Evolutionary conservation across 306 rosid species (phyloP).

Genomic region (Hippophae gyantsensis): DNA sequence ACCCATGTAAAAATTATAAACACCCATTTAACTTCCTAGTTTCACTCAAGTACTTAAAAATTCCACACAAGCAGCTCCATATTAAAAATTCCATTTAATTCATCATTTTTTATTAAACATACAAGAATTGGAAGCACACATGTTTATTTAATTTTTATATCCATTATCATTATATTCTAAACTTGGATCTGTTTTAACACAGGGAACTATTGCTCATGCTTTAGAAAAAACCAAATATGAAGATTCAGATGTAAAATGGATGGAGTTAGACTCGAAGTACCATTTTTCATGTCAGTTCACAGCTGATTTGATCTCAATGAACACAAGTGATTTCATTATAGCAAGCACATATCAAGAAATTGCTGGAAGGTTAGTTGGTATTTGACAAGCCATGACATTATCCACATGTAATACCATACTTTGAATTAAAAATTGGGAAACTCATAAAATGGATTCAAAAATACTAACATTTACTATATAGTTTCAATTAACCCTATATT

Average conservation of each 20-base stretch:
- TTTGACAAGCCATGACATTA: background rate
- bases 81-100: too few species aligned
- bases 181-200: conserved; percentile 5
- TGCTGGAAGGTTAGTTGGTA: conserved; percentile 61
- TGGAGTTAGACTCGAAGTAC: conserved; percentile 60
- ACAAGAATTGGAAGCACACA: background rate
- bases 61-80: too few species aligned
- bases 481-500: too few species aligned
- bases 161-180: background rate
- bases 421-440: too few species aligned
- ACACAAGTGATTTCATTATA: conserved; percentile 74
- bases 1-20: too few species aligned
- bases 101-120: background rate
- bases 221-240: conserved; percentile 85
- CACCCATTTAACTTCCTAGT: too few species aligned
- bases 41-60: too few species aligned
- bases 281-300: conserved; percentile 80
- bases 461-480: too few species aligned
- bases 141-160: too few species aligned
- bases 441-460: too few species aligned
- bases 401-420: too few species aligned
- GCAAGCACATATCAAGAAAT: conserved; percentile 90
- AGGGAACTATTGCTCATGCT: conserved; percentile 94
- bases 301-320: conserved; percentile 81
- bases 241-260: conserved; percentile 89